phyloP scores from a whole-genome alignment of 225 moss, liverwort and hornwort species.

The Straminergon stramineum region DNA sequence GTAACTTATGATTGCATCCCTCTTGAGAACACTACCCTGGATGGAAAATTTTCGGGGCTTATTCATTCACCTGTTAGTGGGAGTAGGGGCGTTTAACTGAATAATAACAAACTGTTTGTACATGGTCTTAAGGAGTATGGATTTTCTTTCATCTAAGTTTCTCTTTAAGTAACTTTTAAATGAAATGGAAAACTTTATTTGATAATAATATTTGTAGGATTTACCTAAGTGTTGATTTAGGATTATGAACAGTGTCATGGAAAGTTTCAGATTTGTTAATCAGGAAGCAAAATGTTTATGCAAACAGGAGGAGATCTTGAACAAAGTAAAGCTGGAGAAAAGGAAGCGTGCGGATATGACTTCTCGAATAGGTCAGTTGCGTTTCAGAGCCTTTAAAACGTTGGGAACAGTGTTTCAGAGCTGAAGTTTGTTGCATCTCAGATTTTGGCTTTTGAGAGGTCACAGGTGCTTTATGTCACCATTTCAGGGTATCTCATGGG shows the following conservation, averaged over 20 bases:
- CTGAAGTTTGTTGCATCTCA: neutral
- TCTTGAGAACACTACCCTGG: neutral
- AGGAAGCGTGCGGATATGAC: slow-evolving; percentile 47
- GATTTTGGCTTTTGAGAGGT: neutral
- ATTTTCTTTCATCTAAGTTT: neutral
- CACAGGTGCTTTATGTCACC: neutral
- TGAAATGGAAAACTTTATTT: neutral
- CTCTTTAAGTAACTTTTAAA: neutral
- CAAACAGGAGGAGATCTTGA: slow-evolving; percentile 63
- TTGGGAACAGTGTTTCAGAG: neutral
- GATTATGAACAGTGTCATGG: neutral
- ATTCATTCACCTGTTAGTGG: neutral
- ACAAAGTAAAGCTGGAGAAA: slow-evolving; percentile 48
- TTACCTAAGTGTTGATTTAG: neutral
- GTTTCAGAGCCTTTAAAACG: neutral
- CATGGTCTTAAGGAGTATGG: neutral
- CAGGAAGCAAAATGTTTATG: neutral
- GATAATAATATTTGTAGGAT: neutral
- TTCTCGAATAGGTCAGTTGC: slow-evolving; percentile 47
- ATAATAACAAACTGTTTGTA: neutral
- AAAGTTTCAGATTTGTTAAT: neutral
- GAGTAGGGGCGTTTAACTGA: neutral
- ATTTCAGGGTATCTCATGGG: neutral
- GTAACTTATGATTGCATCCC: neutral
- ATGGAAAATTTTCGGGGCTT: neutral